phyloP scores from a whole-genome alignment of 768 basidiomycete species.

The Tricholoma terreum region DNA sequence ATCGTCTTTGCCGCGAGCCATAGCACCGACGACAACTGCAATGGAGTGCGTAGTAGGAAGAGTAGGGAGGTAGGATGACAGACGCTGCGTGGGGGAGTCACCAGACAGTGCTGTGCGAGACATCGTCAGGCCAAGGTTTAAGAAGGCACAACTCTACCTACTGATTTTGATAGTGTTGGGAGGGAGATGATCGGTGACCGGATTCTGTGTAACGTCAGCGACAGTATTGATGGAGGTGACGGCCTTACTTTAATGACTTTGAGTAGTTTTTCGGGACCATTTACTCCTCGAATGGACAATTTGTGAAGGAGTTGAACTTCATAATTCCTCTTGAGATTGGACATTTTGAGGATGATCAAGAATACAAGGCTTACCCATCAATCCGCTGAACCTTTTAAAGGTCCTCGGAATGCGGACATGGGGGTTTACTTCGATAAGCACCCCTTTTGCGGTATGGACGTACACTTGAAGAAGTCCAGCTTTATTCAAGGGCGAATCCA shows the following conservation, averaged over 20 bases:
- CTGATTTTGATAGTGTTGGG: constrained; percentile 95
- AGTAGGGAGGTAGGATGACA: constrained; percentile 82
- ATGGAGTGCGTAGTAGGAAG: constrained; percentile 86
- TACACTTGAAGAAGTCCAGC: constrained; percentile 95
- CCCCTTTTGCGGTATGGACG: constrained; percentile 95
- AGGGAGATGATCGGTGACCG: constrained; percentile 91
- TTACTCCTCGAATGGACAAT: constrained; percentile 91
- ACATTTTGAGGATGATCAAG: neutral
- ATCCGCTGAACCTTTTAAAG: constrained; percentile 96
- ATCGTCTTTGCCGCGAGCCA: constrained; percentile 95
- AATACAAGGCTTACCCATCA: constrained; percentile 75
- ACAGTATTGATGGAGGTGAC: neutral
- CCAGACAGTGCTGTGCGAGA: constrained; percentile 74
- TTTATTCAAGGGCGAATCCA: constrained; percentile 98
- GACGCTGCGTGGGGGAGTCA: constrained; percentile 76
- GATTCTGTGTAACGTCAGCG: constrained; percentile 57
- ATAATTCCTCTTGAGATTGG: constrained; percentile 2
- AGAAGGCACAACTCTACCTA: constrained; percentile 36
- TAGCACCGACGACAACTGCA: constrained; percentile 96
- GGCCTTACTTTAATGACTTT: constrained; percentile 87
- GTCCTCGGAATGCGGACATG: constrained; percentile 97
- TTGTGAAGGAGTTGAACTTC: constrained; percentile 96
- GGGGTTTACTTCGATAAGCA: constrained; percentile 97
- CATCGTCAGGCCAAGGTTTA: neutral
- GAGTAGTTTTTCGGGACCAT: constrained; percentile 93